Conservation (phyloP, 139 green algal species). For the Zygnema cylindricum region DNA sequence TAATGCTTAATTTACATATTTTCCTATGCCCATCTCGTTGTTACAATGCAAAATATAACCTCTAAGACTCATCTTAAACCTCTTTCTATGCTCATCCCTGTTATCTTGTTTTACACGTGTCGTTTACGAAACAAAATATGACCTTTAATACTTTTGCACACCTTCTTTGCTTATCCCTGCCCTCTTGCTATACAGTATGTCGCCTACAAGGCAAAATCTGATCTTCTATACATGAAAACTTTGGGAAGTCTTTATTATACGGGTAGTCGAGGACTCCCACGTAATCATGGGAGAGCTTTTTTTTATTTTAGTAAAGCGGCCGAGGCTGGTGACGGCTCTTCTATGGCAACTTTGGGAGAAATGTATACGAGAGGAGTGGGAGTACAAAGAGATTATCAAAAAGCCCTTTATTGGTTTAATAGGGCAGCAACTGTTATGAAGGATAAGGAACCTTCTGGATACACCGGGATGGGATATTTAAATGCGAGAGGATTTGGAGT, state of each 20-base stretch:
- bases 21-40: too few species aligned
- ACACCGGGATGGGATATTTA: slow-evolving; percentile 35
- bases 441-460: slow-evolving; percentile 42
- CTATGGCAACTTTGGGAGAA: slow-evolving; percentile 51
- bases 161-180: too few species aligned
- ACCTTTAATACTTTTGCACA: too few species aligned
- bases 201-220: slow-evolving; percentile 28
- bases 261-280: slow-evolving; percentile 44
- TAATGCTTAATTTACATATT: too few species aligned
- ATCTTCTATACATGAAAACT: slow-evolving; percentile 1
- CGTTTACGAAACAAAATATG: too few species aligned
- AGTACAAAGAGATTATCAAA: slow-evolving; percentile 20
- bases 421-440: neutral
- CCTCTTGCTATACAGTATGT: slow-evolving; percentile 35
- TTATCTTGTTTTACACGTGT: too few species aligned
- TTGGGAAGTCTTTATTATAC: slow-evolving; percentile 56
- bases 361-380: slow-evolving; percentile 56
- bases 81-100: too few species aligned
- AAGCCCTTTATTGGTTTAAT: slow-evolving; percentile 35
- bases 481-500: slow-evolving; percentile 37
- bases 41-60: too few species aligned
- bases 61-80: too few species aligned
- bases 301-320: neutral
- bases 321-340: neutral
- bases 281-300: slow-evolving; percentile 36